A percentile compares a stretch with the other conserved stretches of the same genome.
Conservation (phyloP, 202 grass and related monocot genomes). For the Eragrostis tef region DNA sequence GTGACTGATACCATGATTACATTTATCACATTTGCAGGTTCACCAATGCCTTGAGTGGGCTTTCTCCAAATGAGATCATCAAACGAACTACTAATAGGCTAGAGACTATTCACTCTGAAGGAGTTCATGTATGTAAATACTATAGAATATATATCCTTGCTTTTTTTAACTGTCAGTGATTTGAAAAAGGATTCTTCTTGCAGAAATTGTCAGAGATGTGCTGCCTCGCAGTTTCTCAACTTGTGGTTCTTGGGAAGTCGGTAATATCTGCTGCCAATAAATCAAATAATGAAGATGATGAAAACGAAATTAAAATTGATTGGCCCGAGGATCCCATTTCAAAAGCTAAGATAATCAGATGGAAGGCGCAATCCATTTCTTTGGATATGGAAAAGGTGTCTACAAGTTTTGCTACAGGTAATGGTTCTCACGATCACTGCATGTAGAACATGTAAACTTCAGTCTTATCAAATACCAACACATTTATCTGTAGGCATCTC, state of each 20-base stretch:
- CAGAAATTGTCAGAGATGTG: slow-evolving; percentile 94
- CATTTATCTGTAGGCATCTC: slow-evolving; percentile 68
- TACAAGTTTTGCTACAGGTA: slow-evolving; percentile 80
- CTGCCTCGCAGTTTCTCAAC: slow-evolving; percentile 88
- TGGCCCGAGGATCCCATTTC: slow-evolving; percentile 85
- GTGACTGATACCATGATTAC: neutral
- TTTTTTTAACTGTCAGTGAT: slow-evolving; percentile 36
- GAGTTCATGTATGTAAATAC: slow-evolving; percentile 80
- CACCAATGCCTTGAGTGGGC: slow-evolving; percentile 65
- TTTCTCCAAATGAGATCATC: slow-evolving; percentile 86
- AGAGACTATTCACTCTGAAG: slow-evolving; percentile 93
- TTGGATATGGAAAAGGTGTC: slow-evolving; percentile 76
- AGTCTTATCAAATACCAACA: neutral
- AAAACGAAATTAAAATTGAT: slow-evolving; percentile 69
- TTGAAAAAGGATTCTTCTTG: slow-evolving; percentile 41
- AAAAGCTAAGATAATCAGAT: slow-evolving; percentile 93
- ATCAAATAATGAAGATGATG: slow-evolving; percentile 66
- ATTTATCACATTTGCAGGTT: slow-evolving; percentile 60
- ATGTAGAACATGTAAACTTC: neutral
- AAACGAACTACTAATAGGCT: slow-evolving; percentile 84
- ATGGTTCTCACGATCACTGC: neutral
- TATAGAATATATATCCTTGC: slow-evolving; percentile 21
- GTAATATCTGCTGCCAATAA: slow-evolving; percentile 72
- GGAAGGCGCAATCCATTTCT: slow-evolving; percentile 73
- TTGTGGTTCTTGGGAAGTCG: slow-evolving; percentile 87